Evolutionary conservation across 495 filamentous ascomycete species (phyloP).

Genomic region (Amniculicola lignicola): DNA sequence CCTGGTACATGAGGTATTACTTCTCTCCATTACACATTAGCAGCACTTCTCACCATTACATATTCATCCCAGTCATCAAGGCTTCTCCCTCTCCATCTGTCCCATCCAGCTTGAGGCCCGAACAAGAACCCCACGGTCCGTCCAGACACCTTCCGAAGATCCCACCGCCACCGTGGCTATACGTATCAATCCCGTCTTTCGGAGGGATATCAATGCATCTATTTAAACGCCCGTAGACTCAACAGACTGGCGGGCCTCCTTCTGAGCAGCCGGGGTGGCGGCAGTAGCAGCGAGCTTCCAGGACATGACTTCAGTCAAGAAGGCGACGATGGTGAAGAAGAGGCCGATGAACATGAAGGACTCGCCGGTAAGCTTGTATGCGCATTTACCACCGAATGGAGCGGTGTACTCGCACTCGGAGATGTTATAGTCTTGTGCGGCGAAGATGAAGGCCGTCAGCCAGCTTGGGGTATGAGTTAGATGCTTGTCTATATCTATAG

Average conservation of each 20-base stretch:
- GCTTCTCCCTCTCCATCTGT: too few relatives aligned
- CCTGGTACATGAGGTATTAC: too few relatives aligned
- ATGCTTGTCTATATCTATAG: neutral
- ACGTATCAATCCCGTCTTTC: too few relatives aligned
- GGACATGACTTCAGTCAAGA: neutral
- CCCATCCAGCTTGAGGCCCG: too few relatives aligned
- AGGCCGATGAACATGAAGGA: conserved; percentile 14
- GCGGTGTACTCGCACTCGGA: neutral
- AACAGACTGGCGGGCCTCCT: conserved; percentile 1
- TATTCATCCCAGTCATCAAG: too few relatives aligned
- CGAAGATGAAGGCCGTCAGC: conserved; percentile 23
- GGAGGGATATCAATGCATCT: too few relatives aligned
- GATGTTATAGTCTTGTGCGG: conserved; percentile 13
- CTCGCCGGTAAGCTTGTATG: conserved; percentile 1
- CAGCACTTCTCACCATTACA: too few relatives aligned
- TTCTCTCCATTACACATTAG: too few relatives aligned
- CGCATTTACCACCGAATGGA: neutral
- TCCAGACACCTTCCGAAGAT: too few relatives aligned
- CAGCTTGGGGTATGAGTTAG: neutral
- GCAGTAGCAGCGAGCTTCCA: neutral
- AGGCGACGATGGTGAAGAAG: conserved; percentile 6
- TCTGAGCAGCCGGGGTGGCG: neutral
- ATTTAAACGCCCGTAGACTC: too few relatives aligned
- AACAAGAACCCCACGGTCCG: too few relatives aligned
- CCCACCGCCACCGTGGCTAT: too few relatives aligned